Evolutionary conservation across 371 early-diverging fungal species (phyloP), one percentile per base, ranked within the genome.

Genomic region (Aphelidium insulamus): DNA sequence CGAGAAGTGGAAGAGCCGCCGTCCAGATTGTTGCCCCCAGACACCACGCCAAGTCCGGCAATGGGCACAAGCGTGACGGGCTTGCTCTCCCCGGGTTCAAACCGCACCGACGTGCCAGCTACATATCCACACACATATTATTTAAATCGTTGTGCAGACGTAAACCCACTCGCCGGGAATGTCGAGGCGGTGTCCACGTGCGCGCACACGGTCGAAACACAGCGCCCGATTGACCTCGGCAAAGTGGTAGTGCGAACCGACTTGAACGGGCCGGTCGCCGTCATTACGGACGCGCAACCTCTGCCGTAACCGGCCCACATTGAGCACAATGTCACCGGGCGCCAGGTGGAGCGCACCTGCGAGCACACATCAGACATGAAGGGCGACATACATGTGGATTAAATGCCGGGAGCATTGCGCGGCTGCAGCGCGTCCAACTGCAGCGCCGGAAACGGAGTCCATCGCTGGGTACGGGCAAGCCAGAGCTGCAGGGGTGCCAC

Each of bases 181-280:
- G 52, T 87, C 84, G 8, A 91, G 54, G 2, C 85, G 64, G 40
- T 62, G 62, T 7, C 86, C 87, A 46, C 84, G 85, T 0, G 87
- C 65, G 7, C 69, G 37, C 0, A 50, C 54, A 8, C 91, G 74
- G 48, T 87, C 85, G 57, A 91, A 85, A 32, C 43, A 39, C 4
- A 91, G 57, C 6, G 43, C 41, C 9, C 68, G 59, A 50, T 91
- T 87, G 32, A 75, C 61, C 48, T 91, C 91, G 34, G 84, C 78
- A 39, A 91, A 79, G 39, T 85, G 91, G 51, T 67, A 87, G 57
- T 91, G 91, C 0, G 82, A 81, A 1, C 91, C 91, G 24, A 91
- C 69, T 58, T 85, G 78, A 36, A 91, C 69, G 2, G 91, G 85
- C 16, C 88, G 57, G 46, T 87, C 88, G 2, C 91, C 91, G 21